phyloP scores from a whole-genome alignment of 306 rosid species.

The Acacia melanoxylon region DNA sequence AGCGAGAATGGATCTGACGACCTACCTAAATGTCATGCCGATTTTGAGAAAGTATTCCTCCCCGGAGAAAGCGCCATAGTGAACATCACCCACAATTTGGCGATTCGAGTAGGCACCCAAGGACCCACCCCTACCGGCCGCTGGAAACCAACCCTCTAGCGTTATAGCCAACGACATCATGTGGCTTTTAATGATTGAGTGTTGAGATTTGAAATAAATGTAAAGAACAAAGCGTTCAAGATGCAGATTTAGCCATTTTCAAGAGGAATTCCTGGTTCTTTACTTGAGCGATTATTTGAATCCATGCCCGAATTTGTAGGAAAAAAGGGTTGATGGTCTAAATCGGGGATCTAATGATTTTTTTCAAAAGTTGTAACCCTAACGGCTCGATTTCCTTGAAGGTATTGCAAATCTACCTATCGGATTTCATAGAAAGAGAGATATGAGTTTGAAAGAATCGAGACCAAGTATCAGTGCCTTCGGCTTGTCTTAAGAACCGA shows the following conservation, averaged over 20 bases:
- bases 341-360: slow-evolving; percentile 38
- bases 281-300: slow-evolving; percentile 38
- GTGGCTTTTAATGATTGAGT: slow-evolving; percentile 19
- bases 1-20: neutral
- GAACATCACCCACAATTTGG: neutral
- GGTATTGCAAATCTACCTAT: slow-evolving; percentile 68
- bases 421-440: slow-evolving; percentile 39
- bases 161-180: neutral
- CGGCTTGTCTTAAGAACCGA: slow-evolving; percentile 42
- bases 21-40: neutral
- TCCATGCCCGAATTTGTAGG: slow-evolving; percentile 19
- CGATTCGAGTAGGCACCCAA: neutral
- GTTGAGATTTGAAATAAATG: slow-evolving; percentile 81
- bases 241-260: slow-evolving; percentile 58
- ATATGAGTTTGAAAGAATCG: slow-evolving; percentile 42
- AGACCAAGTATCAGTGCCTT: slow-evolving; percentile 62
- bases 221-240: slow-evolving; percentile 54
- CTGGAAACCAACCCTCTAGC: fast-evolving
- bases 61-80: neutral
- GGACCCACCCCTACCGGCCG: neutral
- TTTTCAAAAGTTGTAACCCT: slow-evolving; percentile 54
- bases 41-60: neutral
- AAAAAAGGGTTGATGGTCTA: slow-evolving; percentile 60
- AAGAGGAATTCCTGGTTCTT: slow-evolving; percentile 43
- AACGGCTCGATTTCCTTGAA: slow-evolving; percentile 61